Evolutionary conservation across 495 filamentous ascomycete species (phyloP), one percentile per base, ranked within the genome.

Genomic region (Apiosordaria backusii): DNA sequence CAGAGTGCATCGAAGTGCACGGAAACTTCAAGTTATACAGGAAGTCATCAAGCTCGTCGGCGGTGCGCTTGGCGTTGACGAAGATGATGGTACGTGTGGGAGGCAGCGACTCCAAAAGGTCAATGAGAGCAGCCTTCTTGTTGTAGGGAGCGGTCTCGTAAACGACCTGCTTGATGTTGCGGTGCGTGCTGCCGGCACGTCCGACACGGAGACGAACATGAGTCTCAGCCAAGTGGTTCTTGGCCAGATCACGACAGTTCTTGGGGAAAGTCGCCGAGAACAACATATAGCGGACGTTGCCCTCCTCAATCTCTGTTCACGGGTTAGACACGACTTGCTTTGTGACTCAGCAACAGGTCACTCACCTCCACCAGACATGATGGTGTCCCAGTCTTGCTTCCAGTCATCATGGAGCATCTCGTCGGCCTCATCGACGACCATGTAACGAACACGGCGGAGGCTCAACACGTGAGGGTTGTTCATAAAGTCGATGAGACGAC

Each of bases 351-450:
- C 7, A 18, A 7, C 22, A 26, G 26, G 26, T 7, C 27, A 77
- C 85, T 80, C 83, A 91, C 91, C 90, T 72, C 89, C 90, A 62
- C 91, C 91, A 63, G 83, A 80, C 81, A 97, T 86, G 62, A 97
- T 89, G 66, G 84, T 81, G 16, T 80, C 78, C 60, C 97, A 81
- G 1, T 91, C 87, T 0, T 83, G 77, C 57, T 89, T 82, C 92
- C 93, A 97, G 71, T 92, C 90, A 0, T 76, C 50, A 4, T 88
- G 74, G 0, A 99, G 84, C 83, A 98, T 87, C 79, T 97, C 93
- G 74, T 99, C 95, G 1, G 95, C 95, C 75, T 99, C 95, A 62
- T 98, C 95, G 66, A 99, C 89, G 63, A 99, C 86, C 67, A 95
- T 79, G 68, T 86, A 96, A 81, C 87, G 87, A 59, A 97, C 83